Conservation (phyloP, 2,329 filamentous ascomycete genomes). For the Cordyceps cateniannulata region DNA sequence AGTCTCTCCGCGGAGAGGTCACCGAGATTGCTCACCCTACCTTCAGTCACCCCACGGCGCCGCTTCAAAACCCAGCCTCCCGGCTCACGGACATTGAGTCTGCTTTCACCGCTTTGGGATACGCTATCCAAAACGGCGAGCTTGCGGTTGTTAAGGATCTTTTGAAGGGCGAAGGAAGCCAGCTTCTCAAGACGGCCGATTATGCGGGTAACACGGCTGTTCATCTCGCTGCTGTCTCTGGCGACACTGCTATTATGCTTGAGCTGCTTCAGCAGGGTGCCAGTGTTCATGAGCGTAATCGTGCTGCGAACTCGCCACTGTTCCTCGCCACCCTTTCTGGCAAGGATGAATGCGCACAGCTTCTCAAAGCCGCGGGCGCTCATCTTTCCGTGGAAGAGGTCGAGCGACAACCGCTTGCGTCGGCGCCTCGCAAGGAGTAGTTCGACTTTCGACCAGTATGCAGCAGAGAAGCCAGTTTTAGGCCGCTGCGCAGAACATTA, state of each 20-base stretch:
- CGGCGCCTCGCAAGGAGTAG: not conserved
- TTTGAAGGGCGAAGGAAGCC: slow-evolving; percentile 56
- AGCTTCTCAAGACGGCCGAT: slow-evolving; percentile 67
- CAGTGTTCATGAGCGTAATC: slow-evolving; percentile 61
- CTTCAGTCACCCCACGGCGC: slow-evolving; percentile 67
- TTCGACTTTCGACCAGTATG: not conserved
- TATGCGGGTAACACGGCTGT: slow-evolving; percentile 73
- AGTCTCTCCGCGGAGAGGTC: slow-evolving; percentile 76
- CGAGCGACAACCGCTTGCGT: slow-evolving; percentile 21
- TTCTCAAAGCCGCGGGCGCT: slow-evolving; percentile 54
- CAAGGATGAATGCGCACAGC: slow-evolving; percentile 43
- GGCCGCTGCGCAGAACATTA: not conserved
- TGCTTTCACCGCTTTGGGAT: slow-evolving; percentile 63
- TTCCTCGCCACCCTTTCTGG: slow-evolving; percentile 56
- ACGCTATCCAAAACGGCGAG: slow-evolving; percentile 69
- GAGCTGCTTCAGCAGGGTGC: slow-evolving; percentile 55
- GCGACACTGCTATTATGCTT: slow-evolving; percentile 47
- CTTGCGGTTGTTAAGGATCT: slow-evolving; percentile 59
- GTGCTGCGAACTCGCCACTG: slow-evolving; percentile 59
- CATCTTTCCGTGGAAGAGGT: slow-evolving; percentile 43
- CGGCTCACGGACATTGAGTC: slow-evolving; percentile 46
- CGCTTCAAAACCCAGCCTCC: slow-evolving; percentile 34
- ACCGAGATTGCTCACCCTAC: slow-evolving; percentile 67
- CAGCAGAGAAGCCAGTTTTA: not conserved
- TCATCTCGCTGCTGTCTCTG: slow-evolving; percentile 51